phyloP scores from a whole-genome alignment of 2,329 filamentous ascomycete genomes.

The Diplodia scrobiculata region DNA sequence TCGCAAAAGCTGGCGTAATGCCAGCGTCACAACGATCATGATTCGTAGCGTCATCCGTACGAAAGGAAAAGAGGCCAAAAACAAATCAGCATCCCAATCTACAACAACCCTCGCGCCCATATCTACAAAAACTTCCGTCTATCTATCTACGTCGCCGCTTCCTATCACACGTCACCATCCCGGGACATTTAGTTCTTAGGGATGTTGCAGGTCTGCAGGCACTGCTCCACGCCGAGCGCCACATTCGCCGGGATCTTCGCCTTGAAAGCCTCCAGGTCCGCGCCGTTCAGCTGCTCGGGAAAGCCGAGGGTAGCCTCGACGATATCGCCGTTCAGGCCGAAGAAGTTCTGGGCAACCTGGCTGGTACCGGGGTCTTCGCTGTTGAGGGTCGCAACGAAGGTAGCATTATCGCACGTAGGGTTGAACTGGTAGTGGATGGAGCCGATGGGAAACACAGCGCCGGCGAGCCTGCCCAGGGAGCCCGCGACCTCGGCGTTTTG shows the following conservation, averaged over 20 bases:
- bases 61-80: no score
- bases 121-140: background rate
- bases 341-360: constrained; percentile 50
- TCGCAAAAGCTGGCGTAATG: background rate
- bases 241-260: constrained; percentile 52
- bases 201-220: constrained; percentile 55
- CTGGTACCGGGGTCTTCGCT: constrained; percentile 49
- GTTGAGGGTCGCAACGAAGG: constrained; percentile 50
- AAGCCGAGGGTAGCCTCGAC: constrained; percentile 46
- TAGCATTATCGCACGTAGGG: constrained; percentile 48
- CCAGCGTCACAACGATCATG: background rate
- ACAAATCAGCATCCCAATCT: background rate
- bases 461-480: constrained; percentile 47
- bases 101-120: background rate
- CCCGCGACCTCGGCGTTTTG: constrained; percentile 46
- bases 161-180: background rate
- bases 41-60: background rate
- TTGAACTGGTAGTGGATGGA: constrained; percentile 56
- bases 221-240: constrained; percentile 57
- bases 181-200: constrained; percentile 34
- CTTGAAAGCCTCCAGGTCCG: constrained; percentile 44
- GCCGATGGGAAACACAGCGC: constrained; percentile 53
- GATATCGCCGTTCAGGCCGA: constrained; percentile 44
- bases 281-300: constrained; percentile 40
- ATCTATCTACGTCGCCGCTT: background rate